Percentiles rank a stretch among this genome's conserved stretches.
Conservation (phyloP, 306 rosid genomes). For the Dalbergia oliveri region DNA sequence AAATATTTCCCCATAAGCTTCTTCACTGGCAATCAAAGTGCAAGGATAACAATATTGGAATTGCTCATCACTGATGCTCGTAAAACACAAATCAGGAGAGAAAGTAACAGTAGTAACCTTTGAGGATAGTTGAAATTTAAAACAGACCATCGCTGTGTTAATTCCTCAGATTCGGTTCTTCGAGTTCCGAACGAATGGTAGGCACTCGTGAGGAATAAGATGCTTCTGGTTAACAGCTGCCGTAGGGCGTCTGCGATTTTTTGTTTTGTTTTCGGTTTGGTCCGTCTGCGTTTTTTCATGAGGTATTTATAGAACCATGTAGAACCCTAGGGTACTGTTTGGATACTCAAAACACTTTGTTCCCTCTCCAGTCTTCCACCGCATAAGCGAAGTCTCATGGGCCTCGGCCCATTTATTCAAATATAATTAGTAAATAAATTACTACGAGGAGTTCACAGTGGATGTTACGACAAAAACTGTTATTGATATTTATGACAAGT, state of each 20-base stretch:
- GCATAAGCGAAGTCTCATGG: neutral
- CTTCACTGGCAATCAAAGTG: constrained; percentile 83
- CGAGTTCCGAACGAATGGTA: neutral
- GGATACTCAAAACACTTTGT: neutral
- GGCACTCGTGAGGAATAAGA: neutral
- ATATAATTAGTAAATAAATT: too few species aligned
- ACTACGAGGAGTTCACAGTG: too few species aligned
- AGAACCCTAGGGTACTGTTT: constrained; percentile 36
- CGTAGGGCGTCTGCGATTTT: neutral
- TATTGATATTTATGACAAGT: rapidly evolving
- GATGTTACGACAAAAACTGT: too few species aligned
- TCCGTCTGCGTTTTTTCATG: too few species aligned
- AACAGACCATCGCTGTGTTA: neutral
- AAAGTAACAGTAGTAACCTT: neutral
- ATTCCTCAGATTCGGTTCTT: neutral
- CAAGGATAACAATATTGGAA: constrained; percentile 63
- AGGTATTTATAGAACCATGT: constrained; percentile 20
- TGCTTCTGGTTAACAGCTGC: neutral
- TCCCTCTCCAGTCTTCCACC: neutral
- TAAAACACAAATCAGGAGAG: neutral
- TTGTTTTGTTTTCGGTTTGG: neutral
- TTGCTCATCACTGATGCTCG: constrained; percentile 56
- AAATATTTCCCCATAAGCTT: constrained; percentile 64
- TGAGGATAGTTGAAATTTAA: neutral
- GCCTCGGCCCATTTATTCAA: neutral